Base-by-base conservation (phyloP, 257 asterid species). In the Salvia rosmarinus region DNA sequence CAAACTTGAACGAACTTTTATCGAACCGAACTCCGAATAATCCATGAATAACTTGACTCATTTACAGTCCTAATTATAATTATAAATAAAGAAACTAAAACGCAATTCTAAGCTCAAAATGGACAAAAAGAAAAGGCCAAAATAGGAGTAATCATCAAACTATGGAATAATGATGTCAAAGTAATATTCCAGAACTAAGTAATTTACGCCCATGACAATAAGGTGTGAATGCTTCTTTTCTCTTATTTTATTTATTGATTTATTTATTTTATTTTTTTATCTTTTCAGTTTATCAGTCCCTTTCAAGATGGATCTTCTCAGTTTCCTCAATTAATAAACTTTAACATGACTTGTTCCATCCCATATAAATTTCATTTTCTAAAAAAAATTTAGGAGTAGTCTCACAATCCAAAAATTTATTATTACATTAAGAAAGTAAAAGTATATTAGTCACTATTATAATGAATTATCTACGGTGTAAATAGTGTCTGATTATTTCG, bases 111-210 rank as follows among this genome's bases (percentile, higher is more conserved):
- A 52, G 43, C 20, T 34, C 13, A 54, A 19, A 63, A 64, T 44
- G 58, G 66, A 28, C 65, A 64, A 64, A 9, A 35, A 10, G 47
- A 51, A 62, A 50, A 43, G 51, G 55, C 72, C 66, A 63, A 73
- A 56, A 14, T 13, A 42, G 19, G 43, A 25, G 57, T n/a, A 25
- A n/a, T n/a, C n/a, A 4, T 16, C 25, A 56, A 42, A 34, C 3
- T 9, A 47, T 66, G 39, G 35, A 35, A n/a, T 9, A 17, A 20
- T 34, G 13, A 21, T 40, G 66, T 10, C 6, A 43, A 37, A 35
- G 30, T 9, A 14, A 39, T 39, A 2, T 13, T n/a, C 3, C 1
- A 10, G 61, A 60, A 58, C 64, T 60, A 71, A 71, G 61, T 52
- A 71, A 71, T 60, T 60, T 9, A 8, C 7, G 69, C 51, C 75